Percentiles rank a stretch among this genome's conserved stretches.
Evolutionary conservation across 2,329 filamentous ascomycete species (phyloP).

Genomic region (Fusarium hostae): DNA sequence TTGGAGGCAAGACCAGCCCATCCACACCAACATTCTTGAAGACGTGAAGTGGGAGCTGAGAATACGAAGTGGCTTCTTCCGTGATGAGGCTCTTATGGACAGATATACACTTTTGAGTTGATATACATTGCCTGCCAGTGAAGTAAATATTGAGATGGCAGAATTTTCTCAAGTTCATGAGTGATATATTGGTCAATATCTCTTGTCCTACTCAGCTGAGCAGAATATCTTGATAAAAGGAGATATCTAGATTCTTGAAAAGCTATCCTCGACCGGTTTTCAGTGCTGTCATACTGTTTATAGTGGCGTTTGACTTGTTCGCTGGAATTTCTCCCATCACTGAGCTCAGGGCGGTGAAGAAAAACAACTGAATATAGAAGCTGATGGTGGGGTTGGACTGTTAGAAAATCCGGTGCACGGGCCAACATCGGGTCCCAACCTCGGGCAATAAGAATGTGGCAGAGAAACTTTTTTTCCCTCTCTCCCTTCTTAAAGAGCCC

Average conservation of each 20-base stretch:
- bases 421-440: constrained; percentile 33
- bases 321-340: constrained; percentile 40
- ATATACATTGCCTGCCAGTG: background rate
- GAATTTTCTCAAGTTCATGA: background rate
- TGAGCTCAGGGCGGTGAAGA: constrained; percentile 33
- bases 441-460: constrained; percentile 44
- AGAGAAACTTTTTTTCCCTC: constrained; percentile 48
- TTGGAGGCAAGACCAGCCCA: constrained; percentile 13
- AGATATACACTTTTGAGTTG: background rate
- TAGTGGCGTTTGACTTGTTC: constrained; percentile 37
- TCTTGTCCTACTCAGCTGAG: background rate
- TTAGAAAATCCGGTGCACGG: constrained; percentile 39
- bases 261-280: background rate
- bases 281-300: constrained; percentile 1
- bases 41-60: background rate
- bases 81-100: background rate
- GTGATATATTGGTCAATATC: background rate
- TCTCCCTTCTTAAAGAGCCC: constrained; percentile 41
- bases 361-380: constrained; percentile 32
- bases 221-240: background rate
- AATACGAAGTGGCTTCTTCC: background rate
- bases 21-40: constrained; percentile 13
- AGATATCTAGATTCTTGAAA: background rate
- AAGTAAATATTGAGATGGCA: constrained; percentile 3
- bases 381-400: constrained; percentile 33